Percentiles rank a stretch among this genome's conserved stretches.
phyloP scores from a whole-genome alignment of 1,139 yeast genomes.

The Taphrina sp. region DNA sequence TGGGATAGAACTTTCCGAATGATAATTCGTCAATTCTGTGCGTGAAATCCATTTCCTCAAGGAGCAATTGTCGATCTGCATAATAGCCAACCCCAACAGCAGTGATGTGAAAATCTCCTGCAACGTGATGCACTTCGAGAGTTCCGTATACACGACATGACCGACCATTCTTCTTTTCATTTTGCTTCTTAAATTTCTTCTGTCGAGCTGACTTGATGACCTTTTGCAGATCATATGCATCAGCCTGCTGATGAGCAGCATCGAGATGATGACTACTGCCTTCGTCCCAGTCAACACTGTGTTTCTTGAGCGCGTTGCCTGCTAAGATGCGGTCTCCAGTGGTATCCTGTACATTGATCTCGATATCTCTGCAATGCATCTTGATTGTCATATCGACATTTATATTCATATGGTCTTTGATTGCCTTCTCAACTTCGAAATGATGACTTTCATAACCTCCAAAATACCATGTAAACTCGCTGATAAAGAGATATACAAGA shows the following conservation, averaged over 20 bases:
- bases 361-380: slow-evolving; percentile 76
- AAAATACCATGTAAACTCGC: slow-evolving; percentile 79
- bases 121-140: slow-evolving; percentile 79
- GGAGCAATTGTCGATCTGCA: slow-evolving; percentile 16
- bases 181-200: slow-evolving; percentile 12
- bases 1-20: slow-evolving; percentile 87
- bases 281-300: slow-evolving; percentile 41
- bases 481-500: slow-evolving; percentile 68
- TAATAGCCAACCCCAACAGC: slow-evolving; percentile 66
- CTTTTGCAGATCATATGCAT: slow-evolving; percentile 34
- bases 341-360: slow-evolving; percentile 72
- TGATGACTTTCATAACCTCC: slow-evolving; percentile 82
- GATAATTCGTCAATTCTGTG: slow-evolving; percentile 86
- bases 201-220: slow-evolving; percentile 34
- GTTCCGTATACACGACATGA: slow-evolving; percentile 89
- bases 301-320: slow-evolving; percentile 59
- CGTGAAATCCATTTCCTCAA: slow-evolving; percentile 61
- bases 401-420: slow-evolving; percentile 61
- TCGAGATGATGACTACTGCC: slow-evolving; percentile 36
- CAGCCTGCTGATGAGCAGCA: slow-evolving; percentile 35
- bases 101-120: slow-evolving; percentile 81
- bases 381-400: slow-evolving; percentile 79
- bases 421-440: slow-evolving; percentile 58
- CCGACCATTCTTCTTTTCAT: slow-evolving; percentile 64
- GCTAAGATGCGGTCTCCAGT: slow-evolving; percentile 79